These are phyloP conservation scores for Trifolium pratense DNA, from an alignment of 306 rosid species.

Conservation along the genomic window DNA sequence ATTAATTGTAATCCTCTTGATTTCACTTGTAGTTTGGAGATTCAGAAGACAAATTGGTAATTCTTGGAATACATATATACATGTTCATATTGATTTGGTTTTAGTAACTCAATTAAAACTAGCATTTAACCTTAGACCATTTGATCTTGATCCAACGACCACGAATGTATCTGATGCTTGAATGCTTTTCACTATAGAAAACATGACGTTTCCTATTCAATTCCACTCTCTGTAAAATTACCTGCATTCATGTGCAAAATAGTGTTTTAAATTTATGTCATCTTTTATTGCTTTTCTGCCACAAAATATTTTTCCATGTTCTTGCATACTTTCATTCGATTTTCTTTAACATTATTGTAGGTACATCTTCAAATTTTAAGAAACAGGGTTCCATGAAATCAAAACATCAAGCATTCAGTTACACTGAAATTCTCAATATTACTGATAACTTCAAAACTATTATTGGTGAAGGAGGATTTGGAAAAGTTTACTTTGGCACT, in stretches of 20 bases:
- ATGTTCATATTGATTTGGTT: too few relatives aligned
- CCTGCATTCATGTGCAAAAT: too few relatives aligned
- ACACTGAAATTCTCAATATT: conserved; percentile 41
- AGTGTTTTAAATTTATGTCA: neutral
- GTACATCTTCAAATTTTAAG: neutral
- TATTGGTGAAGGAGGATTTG: conserved; percentile 49
- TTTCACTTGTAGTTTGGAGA: conserved; percentile 11
- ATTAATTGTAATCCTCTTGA: neutral
- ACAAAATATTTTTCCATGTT: neutral
- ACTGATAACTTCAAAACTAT: conserved; percentile 43
- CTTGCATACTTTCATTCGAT: neutral
- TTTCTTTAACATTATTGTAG: neutral
- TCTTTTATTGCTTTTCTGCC: neutral
- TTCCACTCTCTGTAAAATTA: too few relatives aligned
- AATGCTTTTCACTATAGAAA: too few relatives aligned
- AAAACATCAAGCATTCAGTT: conserved; percentile 38
- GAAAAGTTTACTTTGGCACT: conserved; percentile 15
- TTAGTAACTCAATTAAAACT: too few relatives aligned
- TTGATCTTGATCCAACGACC: too few relatives aligned
- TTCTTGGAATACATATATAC: neutral
- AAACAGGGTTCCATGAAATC: neutral
- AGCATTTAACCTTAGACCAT: too few relatives aligned
- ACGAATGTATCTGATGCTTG: too few relatives aligned
- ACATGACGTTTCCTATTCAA: too few relatives aligned
- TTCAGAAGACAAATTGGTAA: conserved; percentile 23